phyloP scores from a whole-genome alignment of 2,329 filamentous ascomycete genomes.

The Chrysoporthe austroafricana region DNA sequence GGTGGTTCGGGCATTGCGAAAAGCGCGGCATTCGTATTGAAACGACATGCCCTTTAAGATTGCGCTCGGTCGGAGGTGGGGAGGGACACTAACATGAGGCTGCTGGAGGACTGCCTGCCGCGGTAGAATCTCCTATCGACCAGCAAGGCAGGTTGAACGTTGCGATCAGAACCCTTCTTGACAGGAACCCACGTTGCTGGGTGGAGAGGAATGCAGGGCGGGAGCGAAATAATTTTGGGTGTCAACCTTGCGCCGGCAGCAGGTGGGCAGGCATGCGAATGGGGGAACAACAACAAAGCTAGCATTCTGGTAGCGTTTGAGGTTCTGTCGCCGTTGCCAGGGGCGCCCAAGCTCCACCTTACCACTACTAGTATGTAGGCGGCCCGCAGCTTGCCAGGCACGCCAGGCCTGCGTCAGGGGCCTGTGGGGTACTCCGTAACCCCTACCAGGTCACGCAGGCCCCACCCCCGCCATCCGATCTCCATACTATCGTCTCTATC shows the following conservation, averaged over 20 bases:
- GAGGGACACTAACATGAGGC: neutral
- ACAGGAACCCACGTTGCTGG: neutral
- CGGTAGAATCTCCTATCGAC: neutral
- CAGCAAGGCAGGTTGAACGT: neutral
- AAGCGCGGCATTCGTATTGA: neutral
- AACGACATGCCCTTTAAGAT: neutral
- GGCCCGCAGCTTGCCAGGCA: neutral
- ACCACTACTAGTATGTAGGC: neutral
- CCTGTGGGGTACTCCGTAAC: neutral
- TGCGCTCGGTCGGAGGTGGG: neutral
- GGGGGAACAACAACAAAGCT: conserved; percentile 16
- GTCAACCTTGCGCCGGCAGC: neutral
- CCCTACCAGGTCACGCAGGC: neutral
- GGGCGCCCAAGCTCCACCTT: conserved; percentile 14
- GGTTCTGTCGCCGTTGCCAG: conserved; percentile 18
- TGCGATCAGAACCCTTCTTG: neutral
- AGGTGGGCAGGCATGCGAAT: conserved; percentile 1
- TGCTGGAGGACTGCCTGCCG: neutral
- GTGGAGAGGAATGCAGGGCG: conserved; percentile 2
- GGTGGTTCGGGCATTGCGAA: neutral
- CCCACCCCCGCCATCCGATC: conserved; percentile 1
- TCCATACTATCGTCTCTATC: neutral
- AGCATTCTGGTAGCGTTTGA: conserved; percentile 9
- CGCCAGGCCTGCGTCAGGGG: neutral
- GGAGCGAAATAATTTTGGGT: neutral